Evolutionary conservation across 306 rosid genomes (phyloP).

Genomic region (Sindora glabra): DNA sequence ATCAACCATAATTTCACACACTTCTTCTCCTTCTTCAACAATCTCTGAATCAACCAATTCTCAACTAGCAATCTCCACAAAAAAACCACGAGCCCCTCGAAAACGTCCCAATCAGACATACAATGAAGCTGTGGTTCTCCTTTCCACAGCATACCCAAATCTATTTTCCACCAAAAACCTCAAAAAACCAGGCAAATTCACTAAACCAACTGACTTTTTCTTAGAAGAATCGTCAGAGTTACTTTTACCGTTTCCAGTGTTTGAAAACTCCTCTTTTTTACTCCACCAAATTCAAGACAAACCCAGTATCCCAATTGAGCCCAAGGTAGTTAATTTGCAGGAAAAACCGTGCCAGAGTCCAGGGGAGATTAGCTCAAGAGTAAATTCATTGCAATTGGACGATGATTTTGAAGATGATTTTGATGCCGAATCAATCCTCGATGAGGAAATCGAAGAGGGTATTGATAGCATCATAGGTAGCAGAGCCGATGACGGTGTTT

Average conservation of each 20-base stretch:
- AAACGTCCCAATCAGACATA: conserved; percentile 90
- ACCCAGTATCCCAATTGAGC: conserved; percentile 24
- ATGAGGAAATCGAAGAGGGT: conserved; percentile 79
- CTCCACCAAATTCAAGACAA: conserved; percentile 30
- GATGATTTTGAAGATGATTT: conserved; percentile 53
- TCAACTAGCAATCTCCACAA: conserved; percentile 52
- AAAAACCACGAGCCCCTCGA: conserved; percentile 67
- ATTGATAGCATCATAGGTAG: conserved; percentile 88
- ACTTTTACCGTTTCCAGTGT: conserved; percentile 53
- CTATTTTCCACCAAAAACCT: conserved; percentile 60
- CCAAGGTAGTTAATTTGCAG: conserved; percentile 24
- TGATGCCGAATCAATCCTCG: conserved; percentile 82
- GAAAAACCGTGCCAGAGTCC: conserved; percentile 55
- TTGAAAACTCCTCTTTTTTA: conserved; percentile 40
- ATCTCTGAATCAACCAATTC: conserved; percentile 75
- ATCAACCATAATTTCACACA: conserved; percentile 46
- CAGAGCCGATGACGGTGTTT: conserved; percentile 11
- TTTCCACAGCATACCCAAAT: conserved; percentile 79
- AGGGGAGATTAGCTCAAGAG: conserved; percentile 57
- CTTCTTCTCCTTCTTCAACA: conserved; percentile 73
- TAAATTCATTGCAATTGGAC: conserved; percentile 32
- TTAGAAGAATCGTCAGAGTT: conserved; percentile 37
- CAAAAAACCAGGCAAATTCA: conserved; percentile 25
- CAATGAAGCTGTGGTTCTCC: conserved; percentile 84
- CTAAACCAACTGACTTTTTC: conserved; percentile 28